Evolutionary conservation across 768 basidiomycete species (phyloP).

Genomic region (Pleurotus tuoliensis): DNA sequence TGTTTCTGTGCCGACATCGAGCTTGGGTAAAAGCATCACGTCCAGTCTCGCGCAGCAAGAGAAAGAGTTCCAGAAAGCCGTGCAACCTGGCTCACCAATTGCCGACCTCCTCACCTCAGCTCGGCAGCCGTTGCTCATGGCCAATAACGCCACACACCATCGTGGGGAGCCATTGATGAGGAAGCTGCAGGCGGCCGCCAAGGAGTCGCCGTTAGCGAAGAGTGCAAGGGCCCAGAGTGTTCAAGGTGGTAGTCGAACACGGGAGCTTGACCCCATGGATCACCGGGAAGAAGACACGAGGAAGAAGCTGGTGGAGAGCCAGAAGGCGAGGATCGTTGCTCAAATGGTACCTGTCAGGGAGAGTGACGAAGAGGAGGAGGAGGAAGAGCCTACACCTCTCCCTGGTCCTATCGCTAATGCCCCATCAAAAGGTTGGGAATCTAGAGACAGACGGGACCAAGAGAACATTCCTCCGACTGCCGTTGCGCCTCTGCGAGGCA

Average conservation of each 20-base stretch:
- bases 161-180: slow-evolving; percentile 27
- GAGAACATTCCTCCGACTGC: slow-evolving; percentile 30
- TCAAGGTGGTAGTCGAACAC: slow-evolving; percentile 23
- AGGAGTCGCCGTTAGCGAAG: slow-evolving; percentile 10
- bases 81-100: slow-evolving; percentile 93
- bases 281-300: slow-evolving; percentile 27
- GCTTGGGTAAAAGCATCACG: slow-evolving; percentile 38
- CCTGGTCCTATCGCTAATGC: too few species aligned
- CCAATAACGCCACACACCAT: slow-evolving; percentile 27
- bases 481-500: slow-evolving; percentile 17
- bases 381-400: slow-evolving; percentile 20
- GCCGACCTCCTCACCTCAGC: slow-evolving; percentile 88
- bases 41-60: slow-evolving; percentile 81
- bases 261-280: slow-evolving; percentile 22
- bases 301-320: slow-evolving; percentile 80
- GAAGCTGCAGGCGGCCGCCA: slow-evolving; percentile 20
- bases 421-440: neutral
- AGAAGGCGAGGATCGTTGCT: slow-evolving; percentile 91
- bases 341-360: slow-evolving; percentile 78
- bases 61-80: slow-evolving; percentile 94
- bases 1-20: slow-evolving; percentile 4
- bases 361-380: slow-evolving; percentile 31
- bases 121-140: slow-evolving; percentile 80
- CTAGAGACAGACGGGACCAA: slow-evolving; percentile 11
- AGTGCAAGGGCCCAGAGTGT: neutral